phyloP scores from a whole-genome alignment of 1,139 yeast genomes.

The Geotrichum reessii region DNA sequence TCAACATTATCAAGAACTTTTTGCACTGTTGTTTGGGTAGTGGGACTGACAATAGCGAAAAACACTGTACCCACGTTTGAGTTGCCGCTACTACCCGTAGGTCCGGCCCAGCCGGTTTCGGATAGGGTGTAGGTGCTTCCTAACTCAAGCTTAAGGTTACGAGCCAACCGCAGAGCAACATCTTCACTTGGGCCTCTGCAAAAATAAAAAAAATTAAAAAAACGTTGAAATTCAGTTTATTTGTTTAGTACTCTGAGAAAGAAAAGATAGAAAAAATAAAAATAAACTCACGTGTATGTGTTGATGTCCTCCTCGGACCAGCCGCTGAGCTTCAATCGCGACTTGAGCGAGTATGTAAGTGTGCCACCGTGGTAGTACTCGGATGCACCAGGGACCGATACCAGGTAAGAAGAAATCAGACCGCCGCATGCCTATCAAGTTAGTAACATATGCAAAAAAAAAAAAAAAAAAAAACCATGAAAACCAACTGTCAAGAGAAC shows the following conservation, averaged over 20 bases:
- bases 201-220: neutral
- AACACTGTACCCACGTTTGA: slow-evolving; percentile 57
- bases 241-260: too few species aligned
- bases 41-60: slow-evolving; percentile 66
- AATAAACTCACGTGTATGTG: slow-evolving; percentile 45
- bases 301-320: slow-evolving; percentile 68
- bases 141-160: slow-evolving; percentile 71
- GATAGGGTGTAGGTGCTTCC: slow-evolving; percentile 78
- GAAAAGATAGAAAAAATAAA: neutral
- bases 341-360: slow-evolving; percentile 67
- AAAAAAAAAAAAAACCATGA: neutral
- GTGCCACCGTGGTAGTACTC: slow-evolving; percentile 80
- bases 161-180: slow-evolving; percentile 69
- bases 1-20: slow-evolving; percentile 23
- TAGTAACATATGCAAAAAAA: neutral
- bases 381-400: slow-evolving; percentile 81
- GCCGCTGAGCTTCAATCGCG: slow-evolving; percentile 68
- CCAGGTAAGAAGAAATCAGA: slow-evolving; percentile 68
- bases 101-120: slow-evolving; percentile 88
- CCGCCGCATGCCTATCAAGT: slow-evolving; percentile 71
- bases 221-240: neutral
- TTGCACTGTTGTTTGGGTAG: slow-evolving; percentile 49
- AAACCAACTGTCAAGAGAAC: too few species aligned
- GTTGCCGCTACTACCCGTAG: slow-evolving; percentile 37
- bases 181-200: slow-evolving; percentile 63